Conservation (phyloP, 108 stramenopile species). For the Nitzschia sp. region DNA sequence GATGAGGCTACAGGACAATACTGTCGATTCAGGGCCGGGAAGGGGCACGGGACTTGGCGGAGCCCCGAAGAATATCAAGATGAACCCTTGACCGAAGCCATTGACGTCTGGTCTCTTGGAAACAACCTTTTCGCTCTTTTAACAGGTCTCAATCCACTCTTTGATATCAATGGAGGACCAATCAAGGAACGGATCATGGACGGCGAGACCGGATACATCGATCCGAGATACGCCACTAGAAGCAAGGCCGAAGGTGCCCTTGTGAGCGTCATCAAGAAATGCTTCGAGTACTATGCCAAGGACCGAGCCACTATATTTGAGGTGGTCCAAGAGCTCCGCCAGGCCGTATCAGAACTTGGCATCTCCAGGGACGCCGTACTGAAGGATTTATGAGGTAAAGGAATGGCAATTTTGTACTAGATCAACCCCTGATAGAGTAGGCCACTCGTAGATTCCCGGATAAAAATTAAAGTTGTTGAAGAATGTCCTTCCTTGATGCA, state of each 20-base stretch:
- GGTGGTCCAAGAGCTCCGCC: slow-evolving; percentile 10
- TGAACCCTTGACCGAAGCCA: slow-evolving; percentile 45
- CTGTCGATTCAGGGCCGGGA: slow-evolving; percentile 60
- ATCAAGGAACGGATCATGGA: neutral
- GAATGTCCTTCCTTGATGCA: neutral
- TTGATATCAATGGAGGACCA: neutral
- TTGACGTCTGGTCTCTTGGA: slow-evolving; percentile 62
- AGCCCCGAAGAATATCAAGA: slow-evolving; percentile 63
- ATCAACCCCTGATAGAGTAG: no score
- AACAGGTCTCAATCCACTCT: slow-evolving; percentile 29
- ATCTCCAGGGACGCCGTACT: no score
- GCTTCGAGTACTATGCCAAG: slow-evolving; percentile 43
- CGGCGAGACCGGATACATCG: slow-evolving; percentile 34
- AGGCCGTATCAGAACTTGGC: neutral
- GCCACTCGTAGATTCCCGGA: no score
- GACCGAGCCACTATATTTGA: slow-evolving; percentile 46
- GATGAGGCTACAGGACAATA: slow-evolving; percentile 48
- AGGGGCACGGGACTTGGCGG: slow-evolving; percentile 33
- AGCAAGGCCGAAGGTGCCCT: slow-evolving; percentile 33
- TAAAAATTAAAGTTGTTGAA: no score
- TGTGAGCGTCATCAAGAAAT: slow-evolving; percentile 39
- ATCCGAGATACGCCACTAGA: slow-evolving; percentile 33
- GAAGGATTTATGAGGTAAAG: no score
- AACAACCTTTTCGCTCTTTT: slow-evolving; percentile 59
- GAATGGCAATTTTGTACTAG: no score